Percentiles rank a stretch among this genome's conserved stretches.
Evolutionary conservation across 495 filamentous ascomycete species (phyloP).

Genomic region (Tuber microsphaerosporum): DNA sequence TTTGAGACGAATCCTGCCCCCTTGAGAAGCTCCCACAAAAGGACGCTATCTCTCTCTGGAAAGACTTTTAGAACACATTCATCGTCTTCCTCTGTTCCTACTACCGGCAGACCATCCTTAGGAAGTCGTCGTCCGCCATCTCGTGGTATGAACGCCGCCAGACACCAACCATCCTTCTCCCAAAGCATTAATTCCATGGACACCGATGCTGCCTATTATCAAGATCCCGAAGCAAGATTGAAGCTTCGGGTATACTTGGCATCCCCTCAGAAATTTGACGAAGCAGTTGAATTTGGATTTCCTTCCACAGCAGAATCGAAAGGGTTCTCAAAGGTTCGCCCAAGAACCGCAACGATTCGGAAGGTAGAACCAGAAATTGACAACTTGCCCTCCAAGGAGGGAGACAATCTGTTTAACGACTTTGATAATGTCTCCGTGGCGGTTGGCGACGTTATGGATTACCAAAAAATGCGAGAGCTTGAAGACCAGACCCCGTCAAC

Average conservation of each 20-base stretch:
- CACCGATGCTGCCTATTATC: constrained; percentile 71
- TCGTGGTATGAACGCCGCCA: constrained; percentile 30
- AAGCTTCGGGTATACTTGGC: constrained; percentile 83
- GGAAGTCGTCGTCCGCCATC: constrained; percentile 40
- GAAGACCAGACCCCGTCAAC: constrained; percentile 16
- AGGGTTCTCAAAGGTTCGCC: constrained; percentile 33
- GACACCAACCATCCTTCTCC: constrained; percentile 39
- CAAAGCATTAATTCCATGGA: constrained; percentile 51
- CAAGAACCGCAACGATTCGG: constrained; percentile 32
- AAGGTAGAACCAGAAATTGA: constrained; percentile 31
- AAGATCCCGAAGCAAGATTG: constrained; percentile 79
- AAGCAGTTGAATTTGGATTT: constrained; percentile 89
- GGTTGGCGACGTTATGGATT: constrained; percentile 22
- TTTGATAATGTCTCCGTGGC: constrained; percentile 17
- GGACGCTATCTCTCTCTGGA: constrained; percentile 36
- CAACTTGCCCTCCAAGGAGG: constrained; percentile 24
- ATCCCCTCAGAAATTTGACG: constrained; percentile 91
- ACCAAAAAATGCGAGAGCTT: constrained; percentile 16
- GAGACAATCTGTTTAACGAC: constrained; percentile 19
- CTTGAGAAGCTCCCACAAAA: constrained; percentile 10
- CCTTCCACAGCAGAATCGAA: constrained; percentile 52
- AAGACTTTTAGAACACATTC: constrained; percentile 30
- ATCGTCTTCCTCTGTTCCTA: constrained; percentile 28
- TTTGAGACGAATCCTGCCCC: constrained; percentile 28
- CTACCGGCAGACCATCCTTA: constrained; percentile 19